phyloP scores from a whole-genome alignment of 495 filamentous ascomycete species.

The Penicillium cataractarum region DNA sequence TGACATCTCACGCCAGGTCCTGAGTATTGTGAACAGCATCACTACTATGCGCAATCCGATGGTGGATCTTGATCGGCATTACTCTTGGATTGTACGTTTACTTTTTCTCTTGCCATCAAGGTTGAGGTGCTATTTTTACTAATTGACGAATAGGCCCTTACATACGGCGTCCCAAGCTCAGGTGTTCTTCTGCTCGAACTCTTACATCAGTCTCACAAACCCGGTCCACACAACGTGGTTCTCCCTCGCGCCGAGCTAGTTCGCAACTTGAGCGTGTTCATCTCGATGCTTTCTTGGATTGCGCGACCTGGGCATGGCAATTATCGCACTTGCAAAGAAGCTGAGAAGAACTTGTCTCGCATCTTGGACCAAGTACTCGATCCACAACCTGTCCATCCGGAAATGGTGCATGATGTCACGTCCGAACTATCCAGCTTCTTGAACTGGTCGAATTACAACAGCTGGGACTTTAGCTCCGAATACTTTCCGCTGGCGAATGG shows the following conservation, averaged over 20 bases:
- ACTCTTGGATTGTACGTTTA: constrained; percentile 58
- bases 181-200: constrained; percentile 66
- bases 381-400: constrained; percentile 37
- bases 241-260: constrained; percentile 63
- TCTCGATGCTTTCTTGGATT: constrained; percentile 61
- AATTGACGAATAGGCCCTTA: constrained; percentile 45
- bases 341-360: constrained; percentile 46
- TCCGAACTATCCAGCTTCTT: constrained; percentile 41
- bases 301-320: constrained; percentile 56
- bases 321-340: constrained; percentile 53
- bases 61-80: constrained; percentile 53
- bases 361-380: constrained; percentile 49
- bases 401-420: constrained; percentile 37
- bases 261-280: constrained; percentile 65
- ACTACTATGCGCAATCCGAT: constrained; percentile 52
- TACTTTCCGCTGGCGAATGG: constrained; percentile 32
- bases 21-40: constrained; percentile 50
- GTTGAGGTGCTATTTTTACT: constrained; percentile 11
- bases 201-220: constrained; percentile 56
- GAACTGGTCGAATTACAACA: constrained; percentile 44
- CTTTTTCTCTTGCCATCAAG: neutral
- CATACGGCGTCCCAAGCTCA: constrained; percentile 59
- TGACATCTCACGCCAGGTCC: constrained; percentile 54
- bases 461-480: constrained; percentile 41
- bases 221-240: constrained; percentile 34